Conservation (phyloP, 208 protist species). For the Strigomonas culicis region DNA sequence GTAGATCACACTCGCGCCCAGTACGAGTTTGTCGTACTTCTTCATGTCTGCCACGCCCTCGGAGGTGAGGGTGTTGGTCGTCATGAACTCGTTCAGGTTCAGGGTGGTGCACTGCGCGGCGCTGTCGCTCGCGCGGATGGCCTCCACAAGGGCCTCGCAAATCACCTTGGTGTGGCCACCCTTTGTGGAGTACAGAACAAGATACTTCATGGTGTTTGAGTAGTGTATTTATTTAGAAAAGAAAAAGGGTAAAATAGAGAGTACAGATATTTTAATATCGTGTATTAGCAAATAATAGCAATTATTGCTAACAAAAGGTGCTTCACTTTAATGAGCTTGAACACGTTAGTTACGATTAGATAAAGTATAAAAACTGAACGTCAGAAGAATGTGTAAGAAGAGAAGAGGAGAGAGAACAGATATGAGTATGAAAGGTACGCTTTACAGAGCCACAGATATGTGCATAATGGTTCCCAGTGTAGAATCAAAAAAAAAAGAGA, state of each 20-base stretch:
- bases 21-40: constrained; percentile 17
- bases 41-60: neutral
- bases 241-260: too few relatives aligned
- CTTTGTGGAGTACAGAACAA: constrained; percentile 19
- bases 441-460: neutral
- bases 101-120: constrained; percentile 11
- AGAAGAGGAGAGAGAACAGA: constrained; percentile 6
- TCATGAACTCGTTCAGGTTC: neutral
- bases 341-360: neutral
- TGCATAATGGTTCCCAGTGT: neutral
- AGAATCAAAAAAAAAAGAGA: too few relatives aligned
- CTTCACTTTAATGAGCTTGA: neutral
- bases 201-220: constrained; percentile 13
- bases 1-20: constrained; percentile 22
- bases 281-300: neutral
- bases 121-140: constrained; percentile 2
- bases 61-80: neutral
- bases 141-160: constrained; percentile 8
- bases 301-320: neutral
- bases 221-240: neutral
- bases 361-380: constrained; percentile 1
- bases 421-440: neutral
- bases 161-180: constrained; percentile 20
- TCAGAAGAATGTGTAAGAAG: neutral
- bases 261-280: neutral